Percentiles rank a stretch among this genome's conserved stretches.
These are phyloP conservation scores for Cyanidiococcus yangmingshanensis DNA, from an alignment of 23 red algal genomes.

Conservation along the genomic window DNA sequence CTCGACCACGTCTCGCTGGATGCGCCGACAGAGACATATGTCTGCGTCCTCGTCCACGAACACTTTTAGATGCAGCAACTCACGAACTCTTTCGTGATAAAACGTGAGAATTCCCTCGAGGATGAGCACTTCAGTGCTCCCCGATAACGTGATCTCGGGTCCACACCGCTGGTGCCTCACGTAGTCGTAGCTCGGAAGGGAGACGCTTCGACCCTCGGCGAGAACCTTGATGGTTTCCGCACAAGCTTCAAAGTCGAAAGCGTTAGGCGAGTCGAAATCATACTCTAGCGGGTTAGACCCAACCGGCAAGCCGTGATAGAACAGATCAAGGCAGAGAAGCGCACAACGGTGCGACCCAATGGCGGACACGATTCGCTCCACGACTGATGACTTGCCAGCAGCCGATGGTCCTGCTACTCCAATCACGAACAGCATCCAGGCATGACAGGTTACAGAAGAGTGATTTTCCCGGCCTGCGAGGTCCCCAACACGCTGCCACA, in stretches of 20 bases:
- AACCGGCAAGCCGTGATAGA: constrained; percentile 75
- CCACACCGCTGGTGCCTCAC: constrained; percentile 39
- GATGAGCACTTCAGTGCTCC: constrained; percentile 82
- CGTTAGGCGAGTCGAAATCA: constrained; percentile 94
- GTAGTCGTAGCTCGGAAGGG: constrained; percentile 87
- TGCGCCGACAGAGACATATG: constrained; percentile 72
- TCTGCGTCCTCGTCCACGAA: constrained; percentile 99
- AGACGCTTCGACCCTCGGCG: constrained; percentile 25
- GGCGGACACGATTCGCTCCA: constrained; percentile 69
- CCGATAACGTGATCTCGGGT: constrained; percentile 29
- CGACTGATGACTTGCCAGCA: constrained; percentile 91
- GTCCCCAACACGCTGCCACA: too few relatives aligned
- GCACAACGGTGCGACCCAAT: constrained; percentile 75
- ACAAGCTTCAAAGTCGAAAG: constrained; percentile 88
- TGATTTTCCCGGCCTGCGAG: too few relatives aligned
- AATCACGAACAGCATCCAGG: constrained; percentile 55
- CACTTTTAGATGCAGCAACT: constrained; percentile 94
- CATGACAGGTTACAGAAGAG: background rate
- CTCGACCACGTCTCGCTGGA: constrained; percentile 47
- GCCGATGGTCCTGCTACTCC: constrained; percentile 85
- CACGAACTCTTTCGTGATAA: constrained; percentile 61
- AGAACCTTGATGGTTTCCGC: constrained; percentile 43
- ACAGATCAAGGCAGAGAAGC: constrained; percentile 79
- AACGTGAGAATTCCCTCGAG: constrained; percentile 95
- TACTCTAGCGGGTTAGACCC: constrained; percentile 33